Base-by-base conservation (phyloP, 352 stramenopile species). In the Globisporangium spinosum region DNA sequence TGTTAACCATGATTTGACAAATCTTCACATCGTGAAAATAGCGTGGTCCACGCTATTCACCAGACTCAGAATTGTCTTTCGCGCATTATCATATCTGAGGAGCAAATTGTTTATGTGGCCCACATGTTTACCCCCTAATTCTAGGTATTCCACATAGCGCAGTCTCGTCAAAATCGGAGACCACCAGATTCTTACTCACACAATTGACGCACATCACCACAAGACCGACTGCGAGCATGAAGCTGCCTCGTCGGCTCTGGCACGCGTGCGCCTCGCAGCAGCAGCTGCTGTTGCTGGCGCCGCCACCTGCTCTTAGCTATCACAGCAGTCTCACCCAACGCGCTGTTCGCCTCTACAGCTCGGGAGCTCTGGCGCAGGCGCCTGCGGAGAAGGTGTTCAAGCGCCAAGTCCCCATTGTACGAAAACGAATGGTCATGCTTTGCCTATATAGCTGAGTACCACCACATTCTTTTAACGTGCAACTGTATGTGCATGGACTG, bases 351-450 rank as follows among this genome's bases (percentile, higher is more conserved):
- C 27, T 62, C 57, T 62, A 10, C 34, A 62, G 56, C 56, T 35
- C 32, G 6, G 55, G 5, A 34, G 9, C 57, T 12, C 8, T 10
- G 20, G 9, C 17, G 4, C 53, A 10, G 13, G 3, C 23, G 10
- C 13, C 25, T 23, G 29, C 29, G 12, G 34, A 67, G 45, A 67
- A 59, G 51, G 47, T 60, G 32, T 34, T 60, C 61, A 67, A 67
- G 61, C 61, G 61, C 61, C 61, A 67, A 59, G 61, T 67, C 29
- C n/a, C 61, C 47, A 67, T 67, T 59, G 61, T 67, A 59, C 49
- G 61, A 3, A 49, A n/a, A 49, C 40, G 40, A 49, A 3, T 49
- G 40, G 40, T 5, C 40, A 49, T n/a, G 40, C 40, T 47, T 47
- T 12, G 12, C 13, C 13, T 8, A 45, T 4, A 15, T 12, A 6